These are phyloP conservation scores for Prillingera fragicola DNA, from an alignment of 1,284 basidiomycete species.

Conservation along the genomic window DNA sequence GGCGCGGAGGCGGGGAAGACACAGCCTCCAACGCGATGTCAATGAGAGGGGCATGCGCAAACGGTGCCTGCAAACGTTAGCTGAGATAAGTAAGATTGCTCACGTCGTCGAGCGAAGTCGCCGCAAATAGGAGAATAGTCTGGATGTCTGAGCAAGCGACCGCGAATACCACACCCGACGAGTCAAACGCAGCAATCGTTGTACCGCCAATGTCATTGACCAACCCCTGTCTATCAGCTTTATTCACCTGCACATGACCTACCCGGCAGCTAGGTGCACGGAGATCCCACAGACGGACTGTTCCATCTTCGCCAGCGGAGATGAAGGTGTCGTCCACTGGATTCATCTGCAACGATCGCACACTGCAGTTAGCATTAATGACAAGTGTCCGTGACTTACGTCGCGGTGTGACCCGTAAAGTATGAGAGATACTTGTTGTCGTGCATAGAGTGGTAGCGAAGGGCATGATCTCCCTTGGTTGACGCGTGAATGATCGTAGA, in stretches of 20 bases:
- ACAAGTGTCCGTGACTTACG: constrained; percentile 38
- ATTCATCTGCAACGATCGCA: constrained; percentile 84
- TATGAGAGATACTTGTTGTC: constrained; percentile 95
- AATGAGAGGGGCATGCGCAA: constrained; percentile 67
- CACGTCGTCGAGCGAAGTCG: constrained; percentile 75
- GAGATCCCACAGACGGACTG: constrained; percentile 95
- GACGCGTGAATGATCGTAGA: constrained; percentile 83
- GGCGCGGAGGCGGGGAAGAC: constrained; percentile 75
- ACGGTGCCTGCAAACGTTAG: constrained; percentile 59
- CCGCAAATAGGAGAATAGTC: constrained; percentile 82
- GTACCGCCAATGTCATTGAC: constrained; percentile 55
- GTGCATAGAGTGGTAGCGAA: constrained; percentile 90
- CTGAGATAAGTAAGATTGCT: constrained; percentile 10
- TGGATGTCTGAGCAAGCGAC: constrained; percentile 77
- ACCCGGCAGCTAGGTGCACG: constrained; percentile 67
- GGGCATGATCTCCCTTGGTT: constrained; percentile 82
- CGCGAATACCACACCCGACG: constrained; percentile 83
- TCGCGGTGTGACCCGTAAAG: constrained; percentile 86
- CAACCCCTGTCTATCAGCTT: constrained; percentile 40
- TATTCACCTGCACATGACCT: constrained; percentile 16
- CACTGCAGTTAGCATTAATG: constrained; percentile 48
- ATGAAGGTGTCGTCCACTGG: constrained; percentile 93
- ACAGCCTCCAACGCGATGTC: constrained; percentile 68
- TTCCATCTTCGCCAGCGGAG: constrained; percentile 87
- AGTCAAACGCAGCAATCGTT: constrained; percentile 85